Percentiles rank a stretch among this genome's conserved stretches.
Evolutionary conservation across 371 early-diverging fungal genomes (phyloP).

Genomic region (Rhizomucor miehei): DNA sequence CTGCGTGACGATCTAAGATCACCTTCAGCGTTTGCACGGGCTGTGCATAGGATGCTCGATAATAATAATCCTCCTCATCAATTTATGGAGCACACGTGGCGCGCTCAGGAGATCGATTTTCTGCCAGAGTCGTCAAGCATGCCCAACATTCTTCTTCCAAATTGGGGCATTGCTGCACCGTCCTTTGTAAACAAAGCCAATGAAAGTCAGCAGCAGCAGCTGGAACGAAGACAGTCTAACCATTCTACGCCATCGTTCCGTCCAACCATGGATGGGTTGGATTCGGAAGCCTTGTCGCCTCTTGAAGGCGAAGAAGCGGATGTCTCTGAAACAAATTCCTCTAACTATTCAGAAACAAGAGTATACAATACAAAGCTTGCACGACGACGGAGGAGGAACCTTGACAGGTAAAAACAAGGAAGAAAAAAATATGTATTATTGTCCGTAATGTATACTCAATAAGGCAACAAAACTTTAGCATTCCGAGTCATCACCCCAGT

Average conservation of each 20-base stretch:
- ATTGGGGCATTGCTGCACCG: conserved; percentile 30
- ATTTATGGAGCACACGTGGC: conserved; percentile 3
- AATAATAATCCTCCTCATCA: background rate
- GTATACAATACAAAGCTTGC: conserved; percentile 13
- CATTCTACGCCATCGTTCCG: conserved; percentile 8
- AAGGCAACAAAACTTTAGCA: conserved; percentile 20
- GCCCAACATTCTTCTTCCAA: conserved; percentile 33
- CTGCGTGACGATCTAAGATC: conserved; percentile 16
- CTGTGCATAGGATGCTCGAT: conserved; percentile 14
- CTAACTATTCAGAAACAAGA: conserved; percentile 9
- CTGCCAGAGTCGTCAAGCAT: conserved; percentile 22
- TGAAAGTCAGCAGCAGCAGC: conserved; percentile 4
- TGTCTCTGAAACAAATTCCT: conserved; percentile 2
- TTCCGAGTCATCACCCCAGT: conserved; percentile 46
- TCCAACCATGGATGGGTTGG: background rate
- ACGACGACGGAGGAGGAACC: conserved; percentile 17
- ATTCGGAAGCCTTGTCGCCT: conserved; percentile 2
- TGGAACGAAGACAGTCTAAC: background rate
- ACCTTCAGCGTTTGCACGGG: conserved; percentile 18
- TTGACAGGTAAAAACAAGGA: conserved; percentile 27
- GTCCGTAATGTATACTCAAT: background rate
- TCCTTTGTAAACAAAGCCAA: conserved; percentile 23
- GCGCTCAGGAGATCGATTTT: conserved; percentile 15
- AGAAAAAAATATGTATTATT: too few relatives aligned
- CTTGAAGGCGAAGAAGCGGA: too few relatives aligned